These are phyloP conservation scores for Saccharomycopsis schoenii DNA, from an alignment of 805 yeast species.

Conservation along the genomic window DNA sequence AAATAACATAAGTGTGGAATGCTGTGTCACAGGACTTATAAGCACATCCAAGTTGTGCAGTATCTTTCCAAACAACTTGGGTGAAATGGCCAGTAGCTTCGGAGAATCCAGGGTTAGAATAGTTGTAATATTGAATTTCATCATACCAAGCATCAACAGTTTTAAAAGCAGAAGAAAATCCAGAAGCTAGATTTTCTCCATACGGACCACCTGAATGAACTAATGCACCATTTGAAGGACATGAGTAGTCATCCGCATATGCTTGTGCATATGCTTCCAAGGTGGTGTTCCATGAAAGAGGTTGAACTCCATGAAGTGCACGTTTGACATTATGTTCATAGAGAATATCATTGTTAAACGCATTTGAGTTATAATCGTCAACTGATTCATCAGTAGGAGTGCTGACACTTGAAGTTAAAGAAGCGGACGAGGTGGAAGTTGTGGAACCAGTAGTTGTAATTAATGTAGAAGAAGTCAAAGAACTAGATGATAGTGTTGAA, in stretches of 20 bases:
- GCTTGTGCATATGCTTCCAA: slow-evolving; percentile 45
- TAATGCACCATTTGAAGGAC: slow-evolving; percentile 37
- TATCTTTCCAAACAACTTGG: slow-evolving; percentile 61
- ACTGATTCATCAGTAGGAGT: slow-evolving; percentile 21
- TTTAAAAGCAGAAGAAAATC: slow-evolving; percentile 36
- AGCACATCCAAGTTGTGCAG: slow-evolving; percentile 67
- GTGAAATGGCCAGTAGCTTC: slow-evolving; percentile 68
- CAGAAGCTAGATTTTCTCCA: slow-evolving; percentile 77
- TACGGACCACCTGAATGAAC: slow-evolving; percentile 55
- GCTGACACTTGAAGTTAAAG: slow-evolving; percentile 17
- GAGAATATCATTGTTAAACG: slow-evolving; percentile 30
- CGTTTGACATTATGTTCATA: slow-evolving; percentile 53
- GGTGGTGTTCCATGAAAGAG: slow-evolving; percentile 44
- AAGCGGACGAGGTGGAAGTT: slow-evolving; percentile 15
- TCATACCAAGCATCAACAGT: slow-evolving; percentile 71
- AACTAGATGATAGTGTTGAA: slow-evolving; percentile 20
- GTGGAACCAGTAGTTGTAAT: slow-evolving; percentile 22
- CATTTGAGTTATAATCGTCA: slow-evolving; percentile 21
- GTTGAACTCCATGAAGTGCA: slow-evolving; percentile 40
- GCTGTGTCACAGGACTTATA: slow-evolving; percentile 45
- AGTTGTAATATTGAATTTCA: slow-evolving; percentile 46
- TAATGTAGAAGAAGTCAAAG: slow-evolving; percentile 19
- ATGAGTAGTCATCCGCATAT: slow-evolving; percentile 46
- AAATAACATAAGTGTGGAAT: slow-evolving; percentile 50
- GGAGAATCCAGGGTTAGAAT: slow-evolving; percentile 37